Percentiles rank a stretch among this genome's conserved stretches.
Evolutionary conservation across 805 yeast genomes (phyloP).

Genomic region (Nakazawaea molendinolei): DNA sequence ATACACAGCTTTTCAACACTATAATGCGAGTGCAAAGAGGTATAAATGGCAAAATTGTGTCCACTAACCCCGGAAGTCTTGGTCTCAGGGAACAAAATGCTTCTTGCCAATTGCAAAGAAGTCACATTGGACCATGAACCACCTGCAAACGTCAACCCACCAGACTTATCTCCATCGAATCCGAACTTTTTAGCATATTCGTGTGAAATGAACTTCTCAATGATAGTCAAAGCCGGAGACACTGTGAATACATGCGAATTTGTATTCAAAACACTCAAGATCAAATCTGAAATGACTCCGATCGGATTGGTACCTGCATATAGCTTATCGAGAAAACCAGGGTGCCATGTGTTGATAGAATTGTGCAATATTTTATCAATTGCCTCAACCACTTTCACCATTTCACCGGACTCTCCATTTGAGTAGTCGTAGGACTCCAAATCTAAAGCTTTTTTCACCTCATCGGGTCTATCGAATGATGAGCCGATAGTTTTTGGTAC

Average conservation of each 20-base stretch:
- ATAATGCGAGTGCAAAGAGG: conserved; percentile 71
- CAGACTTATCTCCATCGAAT: conserved; percentile 47
- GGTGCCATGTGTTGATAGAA: conserved; percentile 82
- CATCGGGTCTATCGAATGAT: conserved; percentile 40
- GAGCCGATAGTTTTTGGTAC: conserved; percentile 42
- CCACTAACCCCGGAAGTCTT: conserved; percentile 49
- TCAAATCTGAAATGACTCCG: conserved; percentile 67
- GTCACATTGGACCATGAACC: conserved; percentile 86
- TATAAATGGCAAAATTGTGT: conserved; percentile 58
- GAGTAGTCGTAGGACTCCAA: conserved; percentile 20
- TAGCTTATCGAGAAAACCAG: conserved; percentile 77
- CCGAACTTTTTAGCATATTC: conserved; percentile 67
- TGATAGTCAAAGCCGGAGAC: conserved; percentile 69
- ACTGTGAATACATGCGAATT: conserved; percentile 84
- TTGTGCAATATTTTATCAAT: conserved; percentile 53
- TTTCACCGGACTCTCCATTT: conserved; percentile 30
- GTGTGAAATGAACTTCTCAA: conserved; percentile 62
- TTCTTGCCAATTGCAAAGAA: conserved; percentile 69
- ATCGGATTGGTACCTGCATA: conserved; percentile 85
- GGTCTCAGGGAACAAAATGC: conserved; percentile 61
- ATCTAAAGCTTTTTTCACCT: conserved; percentile 30
- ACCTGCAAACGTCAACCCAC: conserved; percentile 82
- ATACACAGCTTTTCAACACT: conserved; percentile 80
- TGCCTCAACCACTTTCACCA: conserved; percentile 34
- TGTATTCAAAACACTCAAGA: conserved; percentile 67